Conservation (phyloP, 208 protist genomes). For the Leishmania arabica region DNA sequence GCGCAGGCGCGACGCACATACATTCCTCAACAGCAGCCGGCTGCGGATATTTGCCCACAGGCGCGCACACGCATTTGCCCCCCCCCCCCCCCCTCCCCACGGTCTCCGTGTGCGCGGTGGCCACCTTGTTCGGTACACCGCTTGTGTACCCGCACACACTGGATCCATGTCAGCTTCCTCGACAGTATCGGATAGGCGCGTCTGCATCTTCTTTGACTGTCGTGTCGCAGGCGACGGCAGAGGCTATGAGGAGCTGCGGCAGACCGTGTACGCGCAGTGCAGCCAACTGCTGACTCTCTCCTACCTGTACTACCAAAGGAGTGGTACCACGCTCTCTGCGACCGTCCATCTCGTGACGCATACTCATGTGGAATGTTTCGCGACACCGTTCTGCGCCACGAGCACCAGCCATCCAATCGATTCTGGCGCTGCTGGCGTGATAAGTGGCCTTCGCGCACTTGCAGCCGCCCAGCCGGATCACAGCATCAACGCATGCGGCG, state of each 20-base stretch:
- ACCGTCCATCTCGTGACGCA: not conserved
- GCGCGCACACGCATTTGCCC: not conserved
- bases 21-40: not conserved
- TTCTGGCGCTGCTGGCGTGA: not conserved
- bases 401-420: not conserved
- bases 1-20: not conserved
- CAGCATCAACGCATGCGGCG: not conserved
- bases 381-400: not conserved
- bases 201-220: constrained; percentile 15
- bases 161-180: not conserved
- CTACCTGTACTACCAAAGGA: not conserved
- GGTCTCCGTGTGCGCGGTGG: not conserved
- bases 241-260: constrained; percentile 4
- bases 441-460: not conserved
- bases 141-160: not conserved
- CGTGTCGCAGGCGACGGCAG: not conserved
- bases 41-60: not conserved
- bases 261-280: not conserved
- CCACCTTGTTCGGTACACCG: not conserved
- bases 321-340: not conserved
- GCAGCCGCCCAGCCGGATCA: not conserved
- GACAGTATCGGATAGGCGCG: not conserved
- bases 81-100: not conserved
- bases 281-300: constrained; percentile 1
- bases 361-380: not conserved